These are phyloP conservation scores for Bremia lactucae DNA, from an alignment of 352 stramenopile species.

Conservation along the genomic window DNA sequence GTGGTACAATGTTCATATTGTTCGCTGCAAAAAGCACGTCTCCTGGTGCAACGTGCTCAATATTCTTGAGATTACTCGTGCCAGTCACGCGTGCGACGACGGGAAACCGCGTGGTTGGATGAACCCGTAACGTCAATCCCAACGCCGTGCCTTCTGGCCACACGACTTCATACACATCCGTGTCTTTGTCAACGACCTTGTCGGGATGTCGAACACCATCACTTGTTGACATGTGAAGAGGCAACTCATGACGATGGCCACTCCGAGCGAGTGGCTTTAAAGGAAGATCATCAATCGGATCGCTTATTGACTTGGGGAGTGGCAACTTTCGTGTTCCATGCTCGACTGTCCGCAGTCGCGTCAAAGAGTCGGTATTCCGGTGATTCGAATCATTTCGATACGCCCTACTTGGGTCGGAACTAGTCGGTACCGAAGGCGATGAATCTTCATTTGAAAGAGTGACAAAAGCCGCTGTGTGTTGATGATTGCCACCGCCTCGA, in stretches of 20 bases:
- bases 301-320: constrained; percentile 27
- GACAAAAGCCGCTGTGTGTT: constrained; percentile 8
- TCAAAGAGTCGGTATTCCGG: constrained; percentile 18
- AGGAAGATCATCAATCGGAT: constrained; percentile 26
- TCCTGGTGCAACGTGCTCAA: constrained; percentile 55
- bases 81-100: constrained; percentile 64
- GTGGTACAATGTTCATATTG: constrained; percentile 57
- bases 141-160: constrained; percentile 60
- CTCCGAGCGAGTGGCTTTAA: constrained; percentile 36
- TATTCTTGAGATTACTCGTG: constrained; percentile 68
- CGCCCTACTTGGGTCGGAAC: constrained; percentile 10
- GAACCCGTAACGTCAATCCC: constrained; percentile 52
- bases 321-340: constrained; percentile 29
- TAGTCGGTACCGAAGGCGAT: constrained; percentile 10
- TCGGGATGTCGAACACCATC: constrained; percentile 13
- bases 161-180: constrained; percentile 59
- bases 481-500: constrained; percentile 7
- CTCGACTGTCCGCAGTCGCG: constrained; percentile 38
- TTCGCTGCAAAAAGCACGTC: constrained; percentile 66
- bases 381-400: constrained; percentile 21
- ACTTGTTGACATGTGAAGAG: constrained; percentile 8
- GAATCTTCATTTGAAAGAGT: constrained; percentile 18
- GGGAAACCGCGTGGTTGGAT: constrained; percentile 57
- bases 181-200: constrained; percentile 28
- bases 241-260: constrained; percentile 14